Evolutionary conservation across 2,329 filamentous ascomycete genomes (phyloP), one percentile per base, ranked within the genome.

Genomic region (Westerdykella aurantiaca): DNA sequence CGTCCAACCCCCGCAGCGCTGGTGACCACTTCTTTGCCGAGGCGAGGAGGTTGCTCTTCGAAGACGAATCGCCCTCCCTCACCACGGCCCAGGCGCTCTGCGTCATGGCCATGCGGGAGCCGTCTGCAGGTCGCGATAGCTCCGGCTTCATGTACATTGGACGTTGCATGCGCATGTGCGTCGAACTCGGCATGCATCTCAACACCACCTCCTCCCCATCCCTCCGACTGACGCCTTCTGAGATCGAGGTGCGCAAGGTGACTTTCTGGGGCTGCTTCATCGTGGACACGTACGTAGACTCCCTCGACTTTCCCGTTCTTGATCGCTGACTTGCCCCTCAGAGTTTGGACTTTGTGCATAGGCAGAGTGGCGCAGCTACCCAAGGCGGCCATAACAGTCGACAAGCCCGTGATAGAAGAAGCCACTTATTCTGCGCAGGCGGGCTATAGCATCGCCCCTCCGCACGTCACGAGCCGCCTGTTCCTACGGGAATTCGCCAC

Each of bases 21-120:
- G 85, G 85, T 4, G 81, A 88, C 49, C 79, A 86, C 58, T 89
- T 88, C 66, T 88, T 87, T 63, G 78, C 79, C 41, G 85, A 89
- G 61, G 77, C 80, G 6, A 74, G 78, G 47, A 72, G 81, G 9
- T 69, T 88, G 0, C 72, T 86, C 23, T 70, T 77, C 44, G 69
- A 77, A 43, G 62, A 67, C 33, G 70, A 85, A 46, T 78, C 80
- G 41, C 78, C 85, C 48, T 77, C 65, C 6, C 67, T 88, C 23
- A 86, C 84, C 2, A 87, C 82, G 4, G 82, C 86, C 37, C 85
- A 89, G 67, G 85, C 85, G 1, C 69, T 89, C 14, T 83, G 83
- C 5, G 78, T 89, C 54, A 86, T 90, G 83, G 83, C 82, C 5
- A 81, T 88, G 50, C 72, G 85, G 34, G 84, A 89, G 67, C 83